phyloP scores from a whole-genome alignment of 2,329 filamentous ascomycete genomes.

The Colletotrichum spaethianum region DNA sequence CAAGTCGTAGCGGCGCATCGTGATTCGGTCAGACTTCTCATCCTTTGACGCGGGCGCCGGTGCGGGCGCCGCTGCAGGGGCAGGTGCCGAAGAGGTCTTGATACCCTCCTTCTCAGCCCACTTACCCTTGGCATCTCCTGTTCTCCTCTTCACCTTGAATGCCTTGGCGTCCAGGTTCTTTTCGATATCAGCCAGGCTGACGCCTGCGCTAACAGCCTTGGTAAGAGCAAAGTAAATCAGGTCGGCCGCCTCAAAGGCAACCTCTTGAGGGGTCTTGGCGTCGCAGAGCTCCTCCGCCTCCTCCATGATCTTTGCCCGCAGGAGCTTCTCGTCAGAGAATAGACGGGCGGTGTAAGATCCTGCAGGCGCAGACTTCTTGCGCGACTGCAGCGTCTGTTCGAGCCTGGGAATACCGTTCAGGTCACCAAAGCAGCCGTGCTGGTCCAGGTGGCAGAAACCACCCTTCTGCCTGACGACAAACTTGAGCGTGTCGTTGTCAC shows the following conservation, averaged over 20 bases:
- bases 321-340: constrained; percentile 90
- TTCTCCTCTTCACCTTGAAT: constrained; percentile 92
- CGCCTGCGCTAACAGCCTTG: constrained; percentile 88
- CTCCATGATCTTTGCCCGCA: constrained; percentile 98
- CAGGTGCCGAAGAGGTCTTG: constrained; percentile 51
- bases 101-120: constrained; percentile 90
- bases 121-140: constrained; percentile 93
- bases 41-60: constrained; percentile 57
- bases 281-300: constrained; percentile 96
- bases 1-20: constrained; percentile 86
- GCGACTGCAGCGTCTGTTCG: constrained; percentile 86
- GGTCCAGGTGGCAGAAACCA: constrained; percentile 93
- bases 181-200: constrained; percentile 90
- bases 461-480: constrained; percentile 94
- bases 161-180: constrained; percentile 94
- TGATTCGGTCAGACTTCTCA: constrained; percentile 70
- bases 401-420: constrained; percentile 85
- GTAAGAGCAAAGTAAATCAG: constrained; percentile 96
- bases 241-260: constrained; percentile 95
- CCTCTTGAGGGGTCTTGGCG: constrained; percentile 83
- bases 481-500: constrained; percentile 91
- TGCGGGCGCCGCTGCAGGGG: constrained; percentile 45
- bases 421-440: constrained; percentile 92
- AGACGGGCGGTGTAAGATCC: constrained; percentile 95
- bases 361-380: constrained; percentile 85